Evolutionary conservation across 164 flowering plant genomes (phyloP).

Genomic region (Dillenia turbinata): DNA sequence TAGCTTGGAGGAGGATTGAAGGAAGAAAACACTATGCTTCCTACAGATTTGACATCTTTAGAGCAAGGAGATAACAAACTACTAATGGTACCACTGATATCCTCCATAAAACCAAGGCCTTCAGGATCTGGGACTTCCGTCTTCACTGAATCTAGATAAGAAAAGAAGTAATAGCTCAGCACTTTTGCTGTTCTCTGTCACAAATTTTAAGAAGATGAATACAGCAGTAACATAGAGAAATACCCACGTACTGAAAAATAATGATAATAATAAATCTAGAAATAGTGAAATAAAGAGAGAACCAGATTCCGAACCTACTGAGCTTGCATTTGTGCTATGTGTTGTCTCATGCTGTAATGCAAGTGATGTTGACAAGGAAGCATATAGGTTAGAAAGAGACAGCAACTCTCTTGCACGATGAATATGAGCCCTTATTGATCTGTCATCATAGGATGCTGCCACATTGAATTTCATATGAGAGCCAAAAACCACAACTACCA

Average conservation of each 20-base stretch:
- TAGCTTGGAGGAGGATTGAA: conserved; percentile 97
- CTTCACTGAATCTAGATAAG: conserved; percentile 45
- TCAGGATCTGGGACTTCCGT: conserved; percentile 80
- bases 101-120: conserved; percentile 91
- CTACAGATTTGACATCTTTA: conserved; percentile 76
- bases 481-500: not conserved
- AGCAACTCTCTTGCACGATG: conserved; percentile 88
- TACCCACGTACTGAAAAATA: not conserved
- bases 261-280: not conserved
- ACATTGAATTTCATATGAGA: conserved; percentile 13
- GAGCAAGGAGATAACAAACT: conserved; percentile 53
- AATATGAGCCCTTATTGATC: conserved; percentile 92
- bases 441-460: conserved; percentile 91
- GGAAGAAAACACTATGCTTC: conserved; percentile 87
- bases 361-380: conserved; percentile 86
- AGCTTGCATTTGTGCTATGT: conserved; percentile 42
- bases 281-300: not conserved
- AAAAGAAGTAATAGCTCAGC: conserved; percentile 6
- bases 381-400: conserved; percentile 74
- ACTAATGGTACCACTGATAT: conserved; percentile 63
- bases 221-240: not conserved
- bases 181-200: not conserved
- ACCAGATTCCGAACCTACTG: conserved; percentile 26
- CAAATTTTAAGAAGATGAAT: too few relatives aligned
- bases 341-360: conserved; percentile 73